These are phyloP conservation scores for Crepidotus variabilis DNA, from an alignment of 768 basidiomycete genomes.

Conservation along the genomic window DNA sequence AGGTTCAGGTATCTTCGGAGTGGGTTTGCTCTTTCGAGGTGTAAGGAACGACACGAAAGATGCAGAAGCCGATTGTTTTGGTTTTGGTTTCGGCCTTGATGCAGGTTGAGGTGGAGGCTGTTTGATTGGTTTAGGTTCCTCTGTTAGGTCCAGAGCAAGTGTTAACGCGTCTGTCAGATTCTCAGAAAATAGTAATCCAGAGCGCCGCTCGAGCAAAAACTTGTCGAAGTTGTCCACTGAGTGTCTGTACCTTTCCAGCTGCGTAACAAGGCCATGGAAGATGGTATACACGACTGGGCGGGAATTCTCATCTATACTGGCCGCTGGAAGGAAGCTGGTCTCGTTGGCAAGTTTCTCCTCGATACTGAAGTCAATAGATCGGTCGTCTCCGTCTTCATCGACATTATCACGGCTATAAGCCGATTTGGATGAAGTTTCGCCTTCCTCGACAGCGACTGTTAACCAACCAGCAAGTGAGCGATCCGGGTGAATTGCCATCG, in stretches of 20 bases:
- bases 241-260: conserved; percentile 77
- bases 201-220: conserved; percentile 79
- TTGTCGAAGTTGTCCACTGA: conserved; percentile 78
- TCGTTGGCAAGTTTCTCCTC: conserved; percentile 61
- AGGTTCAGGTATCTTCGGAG: conserved; percentile 26
- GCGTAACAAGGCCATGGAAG: conserved; percentile 73
- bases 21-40: conserved; percentile 62
- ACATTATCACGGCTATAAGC: conserved; percentile 9
- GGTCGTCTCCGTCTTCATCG: conserved; percentile 68
- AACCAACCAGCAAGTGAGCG: conserved; percentile 89
- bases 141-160: conserved; percentile 60
- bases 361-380: conserved; percentile 75
- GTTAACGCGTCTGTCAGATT: conserved; percentile 88
- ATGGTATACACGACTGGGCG: conserved; percentile 80
- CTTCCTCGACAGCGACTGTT: conserved; percentile 56
- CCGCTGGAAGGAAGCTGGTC: conserved; percentile 56
- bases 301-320: conserved; percentile 65
- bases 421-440: conserved; percentile 6
- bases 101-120: conserved; percentile 22
- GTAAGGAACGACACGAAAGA: conserved; percentile 77
- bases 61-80: conserved; percentile 48
- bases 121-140: conserved; percentile 32
- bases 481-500: conserved; percentile 80
- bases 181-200: conserved; percentile 87
- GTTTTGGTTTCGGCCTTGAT: conserved; percentile 42